Conservation (phyloP, 2,329 filamentous ascomycete species). For the Sarocladium brachiariae region DNA sequence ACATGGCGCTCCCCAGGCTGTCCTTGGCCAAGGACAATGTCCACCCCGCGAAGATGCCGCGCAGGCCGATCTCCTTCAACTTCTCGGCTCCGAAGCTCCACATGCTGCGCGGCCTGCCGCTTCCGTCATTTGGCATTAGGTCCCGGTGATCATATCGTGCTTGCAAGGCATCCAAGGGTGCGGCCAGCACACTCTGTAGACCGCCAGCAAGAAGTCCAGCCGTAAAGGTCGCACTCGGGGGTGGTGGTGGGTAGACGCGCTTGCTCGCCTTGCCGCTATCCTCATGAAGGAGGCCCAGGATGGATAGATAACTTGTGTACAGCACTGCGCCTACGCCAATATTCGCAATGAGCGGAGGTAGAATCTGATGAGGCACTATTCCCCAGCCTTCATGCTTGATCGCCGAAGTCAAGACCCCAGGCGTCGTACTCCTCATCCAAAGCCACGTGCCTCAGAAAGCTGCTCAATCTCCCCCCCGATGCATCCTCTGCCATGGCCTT, state of each 20-base stretch:
- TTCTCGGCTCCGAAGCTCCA: constrained; percentile 61
- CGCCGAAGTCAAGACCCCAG: constrained; percentile 61
- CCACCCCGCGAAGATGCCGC: constrained; percentile 71
- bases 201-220: constrained; percentile 64
- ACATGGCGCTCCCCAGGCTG: constrained; percentile 60
- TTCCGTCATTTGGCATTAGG: constrained; percentile 34
- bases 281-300: constrained; percentile 58
- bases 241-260: constrained; percentile 64
- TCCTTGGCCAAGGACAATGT: constrained; percentile 63
- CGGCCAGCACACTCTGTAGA: constrained; percentile 64
- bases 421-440: constrained; percentile 57
- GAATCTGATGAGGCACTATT: constrained; percentile 68
- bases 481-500: constrained; percentile 26
- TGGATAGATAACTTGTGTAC: constrained; percentile 69
- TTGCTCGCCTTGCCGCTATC: constrained; percentile 50
- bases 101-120: constrained; percentile 52
- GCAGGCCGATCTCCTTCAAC: constrained; percentile 62
- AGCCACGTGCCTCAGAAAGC: constrained; percentile 35
- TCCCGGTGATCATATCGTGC: constrained; percentile 60
- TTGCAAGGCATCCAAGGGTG: constrained; percentile 69
- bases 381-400: constrained; percentile 65
- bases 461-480: constrained; percentile 25
- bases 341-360: constrained; percentile 69
- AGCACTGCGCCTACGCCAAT: constrained; percentile 66
- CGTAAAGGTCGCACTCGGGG: constrained; percentile 55